Percentiles rank a stretch among this genome's conserved stretches.
phyloP scores from a whole-genome alignment of 805 yeast genomes.

The Cyberlindnera euphorbiae region DNA sequence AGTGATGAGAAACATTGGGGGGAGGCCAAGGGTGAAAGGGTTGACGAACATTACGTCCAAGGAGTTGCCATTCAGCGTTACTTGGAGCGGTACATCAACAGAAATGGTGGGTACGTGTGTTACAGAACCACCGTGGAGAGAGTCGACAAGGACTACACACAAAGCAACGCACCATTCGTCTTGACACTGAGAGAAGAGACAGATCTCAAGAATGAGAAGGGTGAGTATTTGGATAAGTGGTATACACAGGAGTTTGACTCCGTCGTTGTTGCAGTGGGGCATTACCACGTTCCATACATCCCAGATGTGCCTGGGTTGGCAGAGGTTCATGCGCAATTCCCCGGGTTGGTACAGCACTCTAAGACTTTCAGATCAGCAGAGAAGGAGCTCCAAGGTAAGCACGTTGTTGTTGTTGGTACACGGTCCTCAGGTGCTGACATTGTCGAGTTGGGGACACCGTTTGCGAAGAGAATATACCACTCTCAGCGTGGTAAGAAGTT shows the following conservation, averaged over 20 bases:
- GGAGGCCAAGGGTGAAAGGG: constrained; percentile 18
- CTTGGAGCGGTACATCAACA: constrained; percentile 40
- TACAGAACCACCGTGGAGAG: constrained; percentile 36
- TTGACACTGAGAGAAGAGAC: constrained; percentile 29
- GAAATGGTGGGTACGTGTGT: constrained; percentile 25
- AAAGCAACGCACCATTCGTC: constrained; percentile 23
- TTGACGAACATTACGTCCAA: constrained; percentile 40
- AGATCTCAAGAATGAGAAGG: constrained; percentile 14
- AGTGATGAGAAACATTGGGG: constrained; percentile 37
- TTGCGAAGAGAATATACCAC: constrained; percentile 14
- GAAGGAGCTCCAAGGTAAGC: constrained; percentile 21
- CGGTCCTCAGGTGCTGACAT: constrained; percentile 66
- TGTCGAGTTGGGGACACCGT: constrained; percentile 23
- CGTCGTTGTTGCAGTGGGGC: constrained; percentile 53
- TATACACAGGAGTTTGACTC: constrained; percentile 32
- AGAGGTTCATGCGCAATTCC: constrained; percentile 19
- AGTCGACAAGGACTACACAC: constrained; percentile 22
- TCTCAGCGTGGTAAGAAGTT: constrained; percentile 38
- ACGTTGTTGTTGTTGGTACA: constrained; percentile 57
- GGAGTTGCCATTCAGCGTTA: constrained; percentile 54
- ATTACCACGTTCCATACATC: constrained; percentile 47
- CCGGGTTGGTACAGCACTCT: constrained; percentile 27
- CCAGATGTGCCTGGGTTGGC: constrained; percentile 47
- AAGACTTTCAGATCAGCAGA: constrained; percentile 25
- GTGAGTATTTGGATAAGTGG: constrained; percentile 33